Conservation (phyloP, 306 rosid species). For the Alnus rubra region DNA sequence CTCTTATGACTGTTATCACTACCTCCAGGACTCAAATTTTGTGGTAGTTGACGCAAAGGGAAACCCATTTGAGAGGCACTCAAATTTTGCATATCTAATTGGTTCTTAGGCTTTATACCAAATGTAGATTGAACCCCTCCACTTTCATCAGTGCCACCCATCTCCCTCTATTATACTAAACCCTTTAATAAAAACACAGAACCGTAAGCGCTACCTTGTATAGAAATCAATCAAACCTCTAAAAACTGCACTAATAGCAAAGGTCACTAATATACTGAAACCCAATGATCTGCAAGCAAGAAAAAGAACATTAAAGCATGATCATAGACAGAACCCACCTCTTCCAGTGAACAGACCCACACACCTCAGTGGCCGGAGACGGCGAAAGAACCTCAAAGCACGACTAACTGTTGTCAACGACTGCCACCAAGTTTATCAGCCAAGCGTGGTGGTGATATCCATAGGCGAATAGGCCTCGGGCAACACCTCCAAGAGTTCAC, state of each 20-base stretch:
- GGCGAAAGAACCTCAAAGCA: not conserved
- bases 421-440: not conserved
- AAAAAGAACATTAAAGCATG: not conserved
- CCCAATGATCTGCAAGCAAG: not conserved
- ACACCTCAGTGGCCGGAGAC: not conserved
- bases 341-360: not conserved
- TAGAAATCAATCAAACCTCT: not conserved
- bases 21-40: slow-evolving; percentile 37
- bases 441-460: not conserved
- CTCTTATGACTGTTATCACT: slow-evolving; percentile 40
- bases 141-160: slow-evolving; percentile 58
- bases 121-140: slow-evolving; percentile 35
- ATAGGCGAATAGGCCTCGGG: not conserved
- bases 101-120: slow-evolving; percentile 38
- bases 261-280: not conserved
- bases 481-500: not conserved
- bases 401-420: not conserved
- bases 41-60: slow-evolving; percentile 29
- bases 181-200: not conserved
- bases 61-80: slow-evolving; percentile 43
- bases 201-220: not conserved
- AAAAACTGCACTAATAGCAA: not conserved
- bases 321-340: slow-evolving; percentile 4
- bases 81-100: slow-evolving; percentile 41
- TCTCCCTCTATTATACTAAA: slow-evolving; percentile 29